Base-by-base conservation (phyloP, 176 grass and related monocot species). In the Oryza meridionalis region DNA sequence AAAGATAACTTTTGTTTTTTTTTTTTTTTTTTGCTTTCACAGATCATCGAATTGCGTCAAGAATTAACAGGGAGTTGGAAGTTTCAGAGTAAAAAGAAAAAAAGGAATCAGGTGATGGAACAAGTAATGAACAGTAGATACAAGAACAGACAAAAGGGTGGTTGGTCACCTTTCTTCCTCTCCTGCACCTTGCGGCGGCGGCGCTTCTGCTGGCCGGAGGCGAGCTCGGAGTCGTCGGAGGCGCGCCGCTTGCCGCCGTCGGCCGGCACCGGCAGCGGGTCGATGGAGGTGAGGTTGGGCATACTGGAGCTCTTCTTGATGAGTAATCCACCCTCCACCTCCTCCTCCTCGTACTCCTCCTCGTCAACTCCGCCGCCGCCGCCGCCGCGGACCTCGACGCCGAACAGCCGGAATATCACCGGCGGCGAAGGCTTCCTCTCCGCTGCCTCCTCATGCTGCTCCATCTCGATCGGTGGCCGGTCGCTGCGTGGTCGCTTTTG, bases 141-240 rank as follows among this genome's bases (percentile, higher is more conserved):
- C 9, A 37, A 81, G 59, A 43, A 13, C 42, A 45, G 40, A 21
- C 12, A 9, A 58, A 8, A 62, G 58, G 19, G 58, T 24, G 58
- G 58, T 62, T 62, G 19, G 19, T 58, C 19, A 98, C 96, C 96
- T 96, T 90, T 92, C 89, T 93, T 98, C 73, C 96, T 91, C 83
- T 95, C 89, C 33, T 85, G 85, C 22, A 67, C 76, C 78, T 86
- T 90, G 66, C 85, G 81, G 76, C 91, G 87, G 38, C 87, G 53
- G 38, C 91, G 78, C 87, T 84, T 88, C 85, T 70, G 89, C 70
- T 88, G 77, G 44, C 45, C 19, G 81, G 91, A 77, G 49, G 74
- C 69, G 26, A 83, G 84, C n/a, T 68, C 88, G 2, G 9, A 66
- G 78, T 90, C 86, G 80, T 98, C 96, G 21, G 91, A 94, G 77